Evolutionary conservation across 1,139 yeast genomes (phyloP).

Genomic region (Wickerhamiella infanticola): DNA sequence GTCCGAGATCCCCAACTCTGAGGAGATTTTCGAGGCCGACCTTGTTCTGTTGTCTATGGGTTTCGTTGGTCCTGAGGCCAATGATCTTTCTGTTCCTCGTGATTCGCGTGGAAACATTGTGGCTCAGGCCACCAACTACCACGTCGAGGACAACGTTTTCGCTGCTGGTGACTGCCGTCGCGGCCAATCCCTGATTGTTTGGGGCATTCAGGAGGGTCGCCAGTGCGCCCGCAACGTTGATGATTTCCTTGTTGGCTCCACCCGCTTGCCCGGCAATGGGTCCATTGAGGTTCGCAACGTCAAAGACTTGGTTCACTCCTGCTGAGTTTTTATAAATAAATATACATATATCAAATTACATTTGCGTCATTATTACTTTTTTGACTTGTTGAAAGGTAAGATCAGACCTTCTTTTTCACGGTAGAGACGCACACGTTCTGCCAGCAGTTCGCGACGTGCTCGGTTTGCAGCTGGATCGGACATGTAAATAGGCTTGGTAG

Average conservation of each 20-base stretch:
- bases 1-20: constrained; percentile 94
- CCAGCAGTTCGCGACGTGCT: background rate
- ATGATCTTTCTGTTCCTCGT: constrained; percentile 54
- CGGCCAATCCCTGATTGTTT: constrained; percentile 94
- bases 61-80: constrained; percentile 89
- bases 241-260: constrained; percentile 54
- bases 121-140: constrained; percentile 35
- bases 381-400: background rate
- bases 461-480: constrained; percentile 9
- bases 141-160: constrained; percentile 55
- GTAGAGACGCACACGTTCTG: background rate
- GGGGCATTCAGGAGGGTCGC: constrained; percentile 99
- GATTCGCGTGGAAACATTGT: constrained; percentile 79
- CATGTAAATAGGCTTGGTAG: constrained; percentile 42
- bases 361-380: background rate
- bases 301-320: constrained; percentile 5
- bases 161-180: constrained; percentile 99
- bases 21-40: constrained; percentile 89
- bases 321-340: background rate
- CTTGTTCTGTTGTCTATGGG: constrained; percentile 93
- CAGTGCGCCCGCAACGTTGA: constrained; percentile 96
- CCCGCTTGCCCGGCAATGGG: constrained; percentile 88
- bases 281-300: constrained; percentile 63
- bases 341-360: background rate
- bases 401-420: background rate